Base-by-base conservation (phyloP, 306 rosid species). In the Dryas alaskensis region DNA sequence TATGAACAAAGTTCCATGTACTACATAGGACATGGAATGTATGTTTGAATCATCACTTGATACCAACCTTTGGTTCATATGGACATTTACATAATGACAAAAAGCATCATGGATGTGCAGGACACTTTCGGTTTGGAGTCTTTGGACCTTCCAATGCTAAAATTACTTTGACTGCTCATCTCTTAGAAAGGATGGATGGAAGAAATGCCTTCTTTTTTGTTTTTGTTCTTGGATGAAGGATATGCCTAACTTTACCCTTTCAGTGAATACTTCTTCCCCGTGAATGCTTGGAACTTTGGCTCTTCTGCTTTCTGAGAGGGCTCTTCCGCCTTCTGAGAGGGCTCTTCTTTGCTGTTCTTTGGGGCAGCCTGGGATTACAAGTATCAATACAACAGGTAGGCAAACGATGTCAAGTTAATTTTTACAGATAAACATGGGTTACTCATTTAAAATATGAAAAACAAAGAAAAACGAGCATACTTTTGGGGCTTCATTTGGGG, bases 241-340 rank as follows among this genome's bases (percentile, higher is more conserved):
- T 37, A 66, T 14, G 45, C 44, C 11, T 69, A 47, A 13, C 49
- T 70, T 88, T 74, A 84, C 45, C 73, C 53, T 47, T 6, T 84
- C 49, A 87, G 65, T 19, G 88, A 81, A 60, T 87, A 85, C 83
- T 83, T 87, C 75, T 83, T 87, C 83, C 88, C 89, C 0, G 89
- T 73, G 73, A 89, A 89, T 68, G 89, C 86, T 85, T 83, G 75
- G 59, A 87, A 86, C 49, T 82, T 78, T 52, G 86, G 69, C 58
- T 80, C 71, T 69, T 83, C 82, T 14, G 3, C 22, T 76, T 71
- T 81, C 65, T 63, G 55, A 44, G 82, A 54, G 9, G 84, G 72
- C 17, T 81, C 69, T 63, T 81, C 82, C 7, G 5, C 25, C 77
- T 73, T 80, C 71, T 62, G 50, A 46, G 85, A 25, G 22, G 76